Percentiles rank a stretch among this genome's conserved stretches.
Evolutionary conservation across 2,329 filamentous ascomycete genomes (phyloP).

Genomic region (Neopestalotiopsis sp.): DNA sequence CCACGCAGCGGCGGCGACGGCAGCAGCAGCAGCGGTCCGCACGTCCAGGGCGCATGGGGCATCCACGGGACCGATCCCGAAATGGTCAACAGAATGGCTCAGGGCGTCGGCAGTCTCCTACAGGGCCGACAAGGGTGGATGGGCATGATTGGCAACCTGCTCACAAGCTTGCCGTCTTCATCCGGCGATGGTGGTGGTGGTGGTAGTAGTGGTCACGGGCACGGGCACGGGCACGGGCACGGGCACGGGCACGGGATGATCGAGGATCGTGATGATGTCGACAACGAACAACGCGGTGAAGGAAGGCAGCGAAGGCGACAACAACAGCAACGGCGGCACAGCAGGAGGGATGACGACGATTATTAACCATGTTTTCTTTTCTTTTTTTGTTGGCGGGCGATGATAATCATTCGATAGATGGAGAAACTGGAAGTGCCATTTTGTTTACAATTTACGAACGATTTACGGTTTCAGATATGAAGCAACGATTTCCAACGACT

Average conservation of each 20-base stretch:
- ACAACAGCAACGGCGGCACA: slow-evolving; percentile 1
- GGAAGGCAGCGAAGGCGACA: background rate
- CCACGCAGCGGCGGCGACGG: slow-evolving; percentile 19
- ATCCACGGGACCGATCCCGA: slow-evolving; percentile 22
- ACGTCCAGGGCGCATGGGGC: slow-evolving; percentile 19
- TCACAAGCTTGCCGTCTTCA: slow-evolving; percentile 6
- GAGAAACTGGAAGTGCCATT: background rate
- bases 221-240: background rate
- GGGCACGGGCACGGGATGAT: background rate
- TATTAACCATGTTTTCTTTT: slow-evolving; percentile 4
- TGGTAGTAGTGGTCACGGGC: background rate
- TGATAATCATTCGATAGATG: background rate
- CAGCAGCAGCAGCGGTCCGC: slow-evolving; percentile 6
- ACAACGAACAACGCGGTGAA: background rate
- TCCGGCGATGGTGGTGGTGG: background rate
- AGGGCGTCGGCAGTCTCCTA: slow-evolving; percentile 18
- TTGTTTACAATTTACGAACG: background rate
- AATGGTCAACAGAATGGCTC: slow-evolving; percentile 20
- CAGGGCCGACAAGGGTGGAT: slow-evolving; percentile 19
- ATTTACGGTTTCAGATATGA: background rate
- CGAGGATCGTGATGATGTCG: slow-evolving; percentile 6
- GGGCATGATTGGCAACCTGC: slow-evolving; percentile 19
- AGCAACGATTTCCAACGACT: background rate
- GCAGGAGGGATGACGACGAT: slow-evolving; percentile 17
- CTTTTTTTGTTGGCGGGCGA: background rate